Conservation (phyloP, 495 filamentous ascomycete genomes). For the Xylaria palmicola region DNA sequence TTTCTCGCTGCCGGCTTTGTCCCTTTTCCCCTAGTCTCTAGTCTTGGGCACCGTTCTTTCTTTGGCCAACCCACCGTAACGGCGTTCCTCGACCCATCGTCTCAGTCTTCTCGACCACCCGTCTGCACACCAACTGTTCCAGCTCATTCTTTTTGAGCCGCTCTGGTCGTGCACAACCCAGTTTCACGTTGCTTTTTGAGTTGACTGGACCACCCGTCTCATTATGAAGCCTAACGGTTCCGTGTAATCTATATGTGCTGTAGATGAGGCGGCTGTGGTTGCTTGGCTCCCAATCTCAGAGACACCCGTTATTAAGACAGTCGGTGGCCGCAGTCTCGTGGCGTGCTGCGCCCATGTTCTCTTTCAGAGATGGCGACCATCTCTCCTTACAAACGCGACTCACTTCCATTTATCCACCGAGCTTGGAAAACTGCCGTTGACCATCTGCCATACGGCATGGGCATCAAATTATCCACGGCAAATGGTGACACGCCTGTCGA, state of each 20-base stretch:
- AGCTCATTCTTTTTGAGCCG: background rate
- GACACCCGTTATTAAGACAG: slow-evolving; percentile 7
- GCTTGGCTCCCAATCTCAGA: slow-evolving; percentile 4
- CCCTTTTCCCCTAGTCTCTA: background rate
- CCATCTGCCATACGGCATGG: slow-evolving; percentile 36
- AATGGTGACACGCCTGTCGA: slow-evolving; percentile 33
- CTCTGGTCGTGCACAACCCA: background rate
- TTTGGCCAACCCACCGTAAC: background rate
- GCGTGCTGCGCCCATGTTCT: slow-evolving; percentile 34
- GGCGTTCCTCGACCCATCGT: background rate
- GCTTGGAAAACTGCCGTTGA: slow-evolving; percentile 35
- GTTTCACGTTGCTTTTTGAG: background rate
- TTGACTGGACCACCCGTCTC: slow-evolving; percentile 7
- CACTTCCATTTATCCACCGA: slow-evolving; percentile 31
- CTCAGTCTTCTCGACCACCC: background rate
- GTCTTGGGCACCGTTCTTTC: background rate
- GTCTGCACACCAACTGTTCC: background rate
- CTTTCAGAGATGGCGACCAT: slow-evolving; percentile 34
- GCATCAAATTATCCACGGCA: slow-evolving; percentile 39
- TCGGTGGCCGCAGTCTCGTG: slow-evolving; percentile 25
- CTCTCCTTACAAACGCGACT: slow-evolving; percentile 34
- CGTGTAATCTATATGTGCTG: slow-evolving; percentile 23
- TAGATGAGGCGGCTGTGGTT: slow-evolving; percentile 19
- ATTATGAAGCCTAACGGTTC: slow-evolving; percentile 11
- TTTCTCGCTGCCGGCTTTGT: background rate